Percentiles rank a stretch among this genome's conserved stretches.
Conservation (phyloP, 2,329 filamentous ascomycete genomes). For the Penicillium italicum region DNA sequence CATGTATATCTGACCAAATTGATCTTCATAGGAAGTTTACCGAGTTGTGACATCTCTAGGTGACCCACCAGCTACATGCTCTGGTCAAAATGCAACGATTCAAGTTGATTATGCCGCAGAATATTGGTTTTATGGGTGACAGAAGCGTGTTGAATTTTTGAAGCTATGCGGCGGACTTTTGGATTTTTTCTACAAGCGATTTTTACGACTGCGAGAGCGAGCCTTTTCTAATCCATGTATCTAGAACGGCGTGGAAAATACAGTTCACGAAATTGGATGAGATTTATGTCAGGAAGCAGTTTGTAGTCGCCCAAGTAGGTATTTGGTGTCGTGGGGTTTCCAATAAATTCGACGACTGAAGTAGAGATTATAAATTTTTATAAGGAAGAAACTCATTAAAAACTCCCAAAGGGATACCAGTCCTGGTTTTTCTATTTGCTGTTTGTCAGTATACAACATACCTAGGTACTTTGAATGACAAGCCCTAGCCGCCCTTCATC, state of each 20-base stretch:
- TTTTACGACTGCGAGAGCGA: background rate
- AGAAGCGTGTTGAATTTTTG: background rate
- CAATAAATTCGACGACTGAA: background rate
- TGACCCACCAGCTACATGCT: conserved; percentile 34
- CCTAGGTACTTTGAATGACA: conserved; percentile 1
- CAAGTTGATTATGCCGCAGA: conserved; percentile 41
- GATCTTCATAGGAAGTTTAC: conserved; percentile 37
- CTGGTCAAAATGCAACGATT: conserved; percentile 28
- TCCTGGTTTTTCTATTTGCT: background rate
- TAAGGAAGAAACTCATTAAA: background rate
- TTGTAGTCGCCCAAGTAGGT: background rate
- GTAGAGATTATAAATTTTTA: background rate
- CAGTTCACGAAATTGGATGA: background rate
- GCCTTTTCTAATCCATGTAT: background rate
- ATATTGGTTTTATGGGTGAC: conserved; percentile 45
- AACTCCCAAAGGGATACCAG: background rate
- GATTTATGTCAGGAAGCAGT: background rate
- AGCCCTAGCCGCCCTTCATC: conserved; percentile 8
- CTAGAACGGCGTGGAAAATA: background rate
- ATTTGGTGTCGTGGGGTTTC: background rate
- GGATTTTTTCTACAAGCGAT: background rate
- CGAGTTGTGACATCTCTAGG: conserved; percentile 41
- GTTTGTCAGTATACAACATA: background rate
- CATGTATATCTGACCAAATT: conserved; percentile 3
- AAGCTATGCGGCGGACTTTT: background rate